phyloP scores from a whole-genome alignment of 176 grass and related monocot species.

The Panicum miliaceum region DNA sequence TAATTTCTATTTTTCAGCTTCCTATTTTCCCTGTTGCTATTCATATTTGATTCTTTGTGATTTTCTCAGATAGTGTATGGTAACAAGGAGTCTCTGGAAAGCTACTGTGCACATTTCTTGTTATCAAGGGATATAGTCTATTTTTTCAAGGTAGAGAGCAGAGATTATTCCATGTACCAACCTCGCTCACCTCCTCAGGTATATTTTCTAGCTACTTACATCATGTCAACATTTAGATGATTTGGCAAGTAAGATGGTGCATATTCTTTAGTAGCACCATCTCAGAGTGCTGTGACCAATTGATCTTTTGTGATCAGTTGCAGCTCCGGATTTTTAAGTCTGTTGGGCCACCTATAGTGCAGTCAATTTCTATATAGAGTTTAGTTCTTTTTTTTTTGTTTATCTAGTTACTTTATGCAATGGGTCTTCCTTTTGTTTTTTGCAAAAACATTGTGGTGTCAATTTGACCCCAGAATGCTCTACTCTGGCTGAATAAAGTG shows the following conservation, averaged over 20 bases:
- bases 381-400: background rate
- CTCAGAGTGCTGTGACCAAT: background rate
- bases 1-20: background rate
- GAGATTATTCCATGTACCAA: constrained; percentile 79
- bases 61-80: constrained; percentile 87
- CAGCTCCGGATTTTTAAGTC: background rate
- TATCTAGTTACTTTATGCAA: background rate
- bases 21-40: constrained; percentile 7
- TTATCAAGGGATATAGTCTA: constrained; percentile 93
- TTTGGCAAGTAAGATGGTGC: constrained; percentile 16
- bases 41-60: constrained; percentile 21
- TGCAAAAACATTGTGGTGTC: background rate
- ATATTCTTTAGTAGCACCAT: background rate
- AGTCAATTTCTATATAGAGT: background rate
- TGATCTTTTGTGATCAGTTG: constrained; percentile 13
- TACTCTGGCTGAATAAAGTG: background rate
- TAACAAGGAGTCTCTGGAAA: constrained; percentile 79
- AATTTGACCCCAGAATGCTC: background rate
- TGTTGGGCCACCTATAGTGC: background rate
- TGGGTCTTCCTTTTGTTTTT: background rate
- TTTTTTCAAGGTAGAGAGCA: constrained; percentile 71
- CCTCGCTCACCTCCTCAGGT: constrained; percentile 80
- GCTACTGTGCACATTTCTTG: constrained; percentile 88
- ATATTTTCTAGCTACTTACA: constrained; percentile 41
- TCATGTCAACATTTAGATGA: background rate